Conservation (phyloP, 805 yeast genomes). For the Kodamaea jinghongensis region DNA sequence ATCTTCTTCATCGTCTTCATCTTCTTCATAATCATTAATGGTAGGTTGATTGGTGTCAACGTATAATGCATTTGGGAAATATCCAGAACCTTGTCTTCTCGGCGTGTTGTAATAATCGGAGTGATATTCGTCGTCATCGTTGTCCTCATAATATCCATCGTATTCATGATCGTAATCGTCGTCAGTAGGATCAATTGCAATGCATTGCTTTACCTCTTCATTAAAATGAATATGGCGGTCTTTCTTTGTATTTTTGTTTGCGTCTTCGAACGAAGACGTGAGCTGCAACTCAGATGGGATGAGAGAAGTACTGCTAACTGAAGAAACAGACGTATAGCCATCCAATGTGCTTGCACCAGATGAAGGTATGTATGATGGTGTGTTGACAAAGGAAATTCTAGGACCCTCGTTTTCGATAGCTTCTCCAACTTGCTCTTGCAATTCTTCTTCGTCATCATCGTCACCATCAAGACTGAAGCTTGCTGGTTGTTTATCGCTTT, state of each 20-base stretch:
- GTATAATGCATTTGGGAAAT: neutral
- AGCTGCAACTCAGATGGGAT: neutral
- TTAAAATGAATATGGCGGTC: conserved; percentile 86
- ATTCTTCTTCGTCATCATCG: neutral
- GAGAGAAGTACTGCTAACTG: neutral
- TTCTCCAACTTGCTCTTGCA: neutral
- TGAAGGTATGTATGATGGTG: neutral
- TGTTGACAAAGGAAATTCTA: neutral
- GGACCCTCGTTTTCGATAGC: neutral
- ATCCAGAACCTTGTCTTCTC: conserved; percentile 4
- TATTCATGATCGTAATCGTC: conserved; percentile 17
- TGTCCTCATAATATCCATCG: conserved; percentile 23
- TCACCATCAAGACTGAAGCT: conserved; percentile 2
- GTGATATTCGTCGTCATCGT: conserved; percentile 37
- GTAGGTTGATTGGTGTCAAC: conserved; percentile 12
- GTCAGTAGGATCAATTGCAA: conserved; percentile 54
- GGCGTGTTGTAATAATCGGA: conserved; percentile 20
- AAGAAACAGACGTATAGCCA: neutral
- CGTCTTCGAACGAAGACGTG: conserved; percentile 1
- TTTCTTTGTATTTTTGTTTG: conserved; percentile 13
- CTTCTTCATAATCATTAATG: conserved; percentile 21
- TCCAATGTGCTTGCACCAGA: neutral
- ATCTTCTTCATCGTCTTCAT: conserved; percentile 32
- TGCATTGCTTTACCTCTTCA: conserved; percentile 92
- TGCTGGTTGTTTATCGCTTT: conserved; percentile 1